Percentiles rank a stretch among this genome's conserved stretches.
These are phyloP conservation scores for Hanseniaspora valbyensis DNA, from an alignment of 805 yeast genomes.

Conservation along the genomic window DNA sequence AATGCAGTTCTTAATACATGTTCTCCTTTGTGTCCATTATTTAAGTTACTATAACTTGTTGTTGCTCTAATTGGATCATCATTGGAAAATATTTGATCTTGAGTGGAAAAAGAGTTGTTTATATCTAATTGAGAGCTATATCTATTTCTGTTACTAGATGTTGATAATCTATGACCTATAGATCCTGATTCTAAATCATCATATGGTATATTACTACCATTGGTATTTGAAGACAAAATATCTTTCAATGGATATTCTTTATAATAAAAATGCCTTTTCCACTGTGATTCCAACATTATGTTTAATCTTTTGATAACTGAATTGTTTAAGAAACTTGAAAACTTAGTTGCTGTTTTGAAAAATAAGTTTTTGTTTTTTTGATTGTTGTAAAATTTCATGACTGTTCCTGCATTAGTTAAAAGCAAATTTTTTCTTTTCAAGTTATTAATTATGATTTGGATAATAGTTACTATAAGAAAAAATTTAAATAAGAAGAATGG, in stretches of 20 bases:
- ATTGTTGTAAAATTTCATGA: background rate
- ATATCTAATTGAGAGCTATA: background rate
- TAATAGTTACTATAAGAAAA: background rate
- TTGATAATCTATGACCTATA: no score
- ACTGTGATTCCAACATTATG: background rate
- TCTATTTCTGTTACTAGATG: background rate
- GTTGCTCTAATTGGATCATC: conserved; percentile 8
- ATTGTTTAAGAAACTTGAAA: background rate
- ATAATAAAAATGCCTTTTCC: background rate
- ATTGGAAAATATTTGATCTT: background rate
- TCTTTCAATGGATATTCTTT: background rate
- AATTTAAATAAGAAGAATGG: conserved; percentile 3
- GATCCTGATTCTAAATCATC: conserved; percentile 10
- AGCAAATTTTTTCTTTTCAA: conserved; percentile 4
- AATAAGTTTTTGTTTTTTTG: conserved; percentile 6
- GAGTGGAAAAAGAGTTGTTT: background rate
- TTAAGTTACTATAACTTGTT: conserved; percentile 3
- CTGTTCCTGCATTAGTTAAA: background rate
- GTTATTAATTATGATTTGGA: conserved; percentile 2
- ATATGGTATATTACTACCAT: background rate
- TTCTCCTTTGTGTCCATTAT: background rate
- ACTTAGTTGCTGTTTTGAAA: background rate
- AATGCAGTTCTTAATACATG: conserved; percentile 12
- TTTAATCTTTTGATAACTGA: background rate
- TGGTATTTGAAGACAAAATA: background rate